These are phyloP conservation scores for Pestalotiopsis sp. DNA, from an alignment of 2,329 filamentous ascomycete genomes.

Conservation along the genomic window DNA sequence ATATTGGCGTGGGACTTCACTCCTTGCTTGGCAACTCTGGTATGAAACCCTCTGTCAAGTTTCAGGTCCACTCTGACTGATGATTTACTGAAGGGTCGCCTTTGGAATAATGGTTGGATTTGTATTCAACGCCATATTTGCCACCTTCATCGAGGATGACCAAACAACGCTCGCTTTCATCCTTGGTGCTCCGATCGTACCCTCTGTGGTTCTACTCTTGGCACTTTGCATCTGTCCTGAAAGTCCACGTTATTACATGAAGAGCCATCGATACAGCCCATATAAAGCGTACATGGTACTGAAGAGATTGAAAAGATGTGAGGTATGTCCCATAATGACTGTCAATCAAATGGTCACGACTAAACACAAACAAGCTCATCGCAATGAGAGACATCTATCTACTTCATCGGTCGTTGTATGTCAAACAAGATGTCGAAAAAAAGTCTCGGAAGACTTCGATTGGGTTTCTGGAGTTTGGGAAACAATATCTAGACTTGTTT, in stretches of 20 bases:
- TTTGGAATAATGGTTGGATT: conserved; percentile 40
- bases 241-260: conserved; percentile 39
- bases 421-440: neutral
- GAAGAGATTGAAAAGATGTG: conserved; percentile 35
- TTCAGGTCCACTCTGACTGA: neutral
- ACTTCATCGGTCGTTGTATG: conserved; percentile 29
- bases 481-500: conserved; percentile 22
- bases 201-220: conserved; percentile 29
- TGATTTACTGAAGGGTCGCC: conserved; percentile 29
- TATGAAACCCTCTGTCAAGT: conserved; percentile 10
- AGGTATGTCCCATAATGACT: conserved; percentile 19
- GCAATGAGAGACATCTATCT: conserved; percentile 37
- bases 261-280: conserved; percentile 30
- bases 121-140: conserved; percentile 26
- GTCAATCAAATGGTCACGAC: neutral
- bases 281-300: conserved; percentile 32
- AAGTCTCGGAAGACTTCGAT: neutral
- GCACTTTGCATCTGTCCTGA: conserved; percentile 37
- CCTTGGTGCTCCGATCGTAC: conserved; percentile 34
- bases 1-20: conserved; percentile 50
- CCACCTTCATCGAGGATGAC: conserved; percentile 16
- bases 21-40: conserved; percentile 51
- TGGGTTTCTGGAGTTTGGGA: neutral
- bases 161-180: conserved; percentile 29
- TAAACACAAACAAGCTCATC: neutral